Evolutionary conservation across 345 rosid species (phyloP), one percentile per base, ranked within the genome.

Genomic region (Ceriops tagal): DNA sequence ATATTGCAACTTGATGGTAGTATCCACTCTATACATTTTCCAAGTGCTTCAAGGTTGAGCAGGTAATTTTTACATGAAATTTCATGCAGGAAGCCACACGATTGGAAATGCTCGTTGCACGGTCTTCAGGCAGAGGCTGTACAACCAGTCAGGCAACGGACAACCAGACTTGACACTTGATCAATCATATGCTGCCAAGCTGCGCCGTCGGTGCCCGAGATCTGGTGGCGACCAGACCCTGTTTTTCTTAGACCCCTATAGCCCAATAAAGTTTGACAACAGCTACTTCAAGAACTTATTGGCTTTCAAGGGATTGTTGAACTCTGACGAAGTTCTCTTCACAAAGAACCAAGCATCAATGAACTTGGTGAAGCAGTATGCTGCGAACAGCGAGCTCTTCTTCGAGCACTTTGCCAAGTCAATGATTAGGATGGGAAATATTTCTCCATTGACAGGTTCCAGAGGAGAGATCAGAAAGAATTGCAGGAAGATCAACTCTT

Each of bases 121-220:
- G 26, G 84, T 85, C 81, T 93, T 93, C 84, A 86, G 96, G 78
- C 97, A 93, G 83, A 91, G 97, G 64, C 83, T 93, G 13, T 93
- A 91, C 88, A 76, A 76, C 73, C 80, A 76, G 56, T 43, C 80
- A 8, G 97, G 95, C 59, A 87, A 89, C 19, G 93, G 92, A 8
- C 81, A 79, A 66, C 93, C 97, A 9, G 97, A 91, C 81, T 69
- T n/a, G 66, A 67, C 75, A 2, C 73, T 76, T 15, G 64, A 67
- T 7, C 59, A 28, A 49, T 71, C 80, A 57, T 71, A 55, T 63
- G 80, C 80, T 34, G 68, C 72, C 15, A 65, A 67, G 51, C 28
- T 76, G 34, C 71, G 72, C 6, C 8, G 15, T 32, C 49, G 70
- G 26, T 76, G 80, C 66, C 80, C 75, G 3, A 46, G 72, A 55